A percentile compares a stretch with the other conserved stretches of the same genome.
phyloP scores from a whole-genome alignment of 371 early-diverging fungal genomes.

The Mortierella sp. region DNA sequence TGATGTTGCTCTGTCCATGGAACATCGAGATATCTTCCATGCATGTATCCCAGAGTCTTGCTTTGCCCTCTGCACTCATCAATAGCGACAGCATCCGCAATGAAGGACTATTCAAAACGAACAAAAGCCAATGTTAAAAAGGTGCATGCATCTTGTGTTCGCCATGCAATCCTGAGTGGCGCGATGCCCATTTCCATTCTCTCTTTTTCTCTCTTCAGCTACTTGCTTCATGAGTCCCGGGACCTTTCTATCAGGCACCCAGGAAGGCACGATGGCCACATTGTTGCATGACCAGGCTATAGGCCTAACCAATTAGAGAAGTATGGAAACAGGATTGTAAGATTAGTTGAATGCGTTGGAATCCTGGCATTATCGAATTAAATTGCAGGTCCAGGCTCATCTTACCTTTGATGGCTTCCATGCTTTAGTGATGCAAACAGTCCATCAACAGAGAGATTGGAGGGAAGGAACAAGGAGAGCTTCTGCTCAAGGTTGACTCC shows the following conservation, averaged over 20 bases:
- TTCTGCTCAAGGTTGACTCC: constrained; percentile 21
- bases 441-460: constrained; percentile 46
- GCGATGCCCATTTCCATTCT: neutral
- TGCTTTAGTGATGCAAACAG: constrained; percentile 42
- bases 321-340: neutral
- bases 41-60: constrained; percentile 45
- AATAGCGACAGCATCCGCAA: constrained; percentile 41
- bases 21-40: constrained; percentile 50
- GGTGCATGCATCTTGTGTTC: neutral
- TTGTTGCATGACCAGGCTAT: constrained; percentile 54
- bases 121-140: neutral
- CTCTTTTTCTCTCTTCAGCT: neutral
- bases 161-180: neutral
- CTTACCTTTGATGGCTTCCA: constrained; percentile 50
- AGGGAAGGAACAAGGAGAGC: constrained; percentile 39
- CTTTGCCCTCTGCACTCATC: constrained; percentile 31
- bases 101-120: constrained; percentile 33
- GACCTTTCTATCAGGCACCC: constrained; percentile 49
- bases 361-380: neutral
- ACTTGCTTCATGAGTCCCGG: constrained; percentile 54
- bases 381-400: neutral
- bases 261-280: constrained; percentile 43
- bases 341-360: neutral
- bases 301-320: constrained; percentile 19
- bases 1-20: constrained; percentile 47